Percentiles rank a stretch among this genome's conserved stretches.
Evolutionary conservation across 257 asterid genomes (phyloP).

Genomic region (Solanum etuberosum): DNA sequence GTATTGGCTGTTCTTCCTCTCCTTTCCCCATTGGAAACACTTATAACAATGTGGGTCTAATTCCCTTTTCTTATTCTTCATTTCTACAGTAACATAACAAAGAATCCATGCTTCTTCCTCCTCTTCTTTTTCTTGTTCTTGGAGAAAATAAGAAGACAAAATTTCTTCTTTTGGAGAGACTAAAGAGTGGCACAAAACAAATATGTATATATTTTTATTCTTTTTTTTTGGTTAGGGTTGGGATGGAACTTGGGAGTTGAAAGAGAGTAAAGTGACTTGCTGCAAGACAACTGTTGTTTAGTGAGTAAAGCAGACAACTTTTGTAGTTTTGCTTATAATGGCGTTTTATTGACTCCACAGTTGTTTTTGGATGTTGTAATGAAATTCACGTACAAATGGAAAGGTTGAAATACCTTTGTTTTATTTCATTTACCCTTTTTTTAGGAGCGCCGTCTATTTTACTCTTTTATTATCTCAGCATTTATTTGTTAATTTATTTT

Average conservation of each 20-base stretch:
- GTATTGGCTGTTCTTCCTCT: constrained; percentile 38
- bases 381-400: neutral
- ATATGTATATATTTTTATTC: neutral
- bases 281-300: neutral
- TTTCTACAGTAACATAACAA: constrained; percentile 28
- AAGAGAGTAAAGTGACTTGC: neutral
- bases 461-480: neutral
- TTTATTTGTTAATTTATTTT: neutral
- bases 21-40: constrained; percentile 65
- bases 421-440: neutral
- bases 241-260: neutral
- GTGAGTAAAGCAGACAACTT: neutral
- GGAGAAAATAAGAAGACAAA: neutral
- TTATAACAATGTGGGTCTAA: constrained; percentile 39
- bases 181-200: constrained; percentile 24
- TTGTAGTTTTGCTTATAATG: neutral
- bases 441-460: neutral
- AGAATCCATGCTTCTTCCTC: constrained; percentile 7
- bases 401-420: neutral
- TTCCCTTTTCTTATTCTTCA: constrained; percentile 24
- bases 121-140: constrained; percentile 1
- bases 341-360: neutral
- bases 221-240: neutral
- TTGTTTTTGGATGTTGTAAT: neutral
- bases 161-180: constrained; percentile 8